Percentiles rank a stretch among this genome's conserved stretches.
These are phyloP conservation scores for Adiantum capillusveneris DNA, from an alignment of 75 land plant species.

Conservation along the genomic window DNA sequence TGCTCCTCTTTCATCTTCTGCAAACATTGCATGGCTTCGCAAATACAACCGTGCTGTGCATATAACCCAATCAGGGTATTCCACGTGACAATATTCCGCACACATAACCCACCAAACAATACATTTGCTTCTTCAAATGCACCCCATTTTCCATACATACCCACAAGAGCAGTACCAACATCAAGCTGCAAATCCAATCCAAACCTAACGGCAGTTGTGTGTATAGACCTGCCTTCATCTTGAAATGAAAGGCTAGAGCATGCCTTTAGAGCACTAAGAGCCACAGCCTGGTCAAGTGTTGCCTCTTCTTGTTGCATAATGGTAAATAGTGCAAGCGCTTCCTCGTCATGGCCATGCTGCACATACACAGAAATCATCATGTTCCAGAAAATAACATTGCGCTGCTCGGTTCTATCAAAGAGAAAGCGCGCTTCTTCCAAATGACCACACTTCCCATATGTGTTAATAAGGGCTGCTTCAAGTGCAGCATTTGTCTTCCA, in stretches of 20 bases:
- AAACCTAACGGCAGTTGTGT: too few relatives aligned
- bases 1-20: not conserved
- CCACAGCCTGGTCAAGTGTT: too few relatives aligned
- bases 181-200: constrained; percentile 2
- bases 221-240: too few relatives aligned
- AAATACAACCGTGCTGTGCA: constrained; percentile 3
- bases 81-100: constrained; percentile 4
- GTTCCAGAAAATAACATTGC: constrained; percentile 4
- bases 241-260: too few relatives aligned
- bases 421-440: not conserved
- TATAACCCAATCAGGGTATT: constrained; percentile 9
- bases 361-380: constrained; percentile 4
- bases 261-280: too few relatives aligned
- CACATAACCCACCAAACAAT: not conserved
- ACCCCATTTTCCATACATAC: constrained; percentile 5
- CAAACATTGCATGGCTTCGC: constrained; percentile 5
- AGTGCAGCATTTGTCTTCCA: not conserved
- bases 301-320: constrained; percentile 3
- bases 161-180: constrained; percentile 3
- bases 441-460: constrained; percentile 7
- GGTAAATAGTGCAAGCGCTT: not conserved
- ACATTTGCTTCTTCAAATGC: not conserved
- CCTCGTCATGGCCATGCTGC: constrained; percentile 8
- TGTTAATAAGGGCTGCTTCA: not conserved
- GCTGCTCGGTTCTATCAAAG: not conserved